Conservation (phyloP, 768 basidiomycete genomes). For the Panaeolus cyanescens region DNA sequence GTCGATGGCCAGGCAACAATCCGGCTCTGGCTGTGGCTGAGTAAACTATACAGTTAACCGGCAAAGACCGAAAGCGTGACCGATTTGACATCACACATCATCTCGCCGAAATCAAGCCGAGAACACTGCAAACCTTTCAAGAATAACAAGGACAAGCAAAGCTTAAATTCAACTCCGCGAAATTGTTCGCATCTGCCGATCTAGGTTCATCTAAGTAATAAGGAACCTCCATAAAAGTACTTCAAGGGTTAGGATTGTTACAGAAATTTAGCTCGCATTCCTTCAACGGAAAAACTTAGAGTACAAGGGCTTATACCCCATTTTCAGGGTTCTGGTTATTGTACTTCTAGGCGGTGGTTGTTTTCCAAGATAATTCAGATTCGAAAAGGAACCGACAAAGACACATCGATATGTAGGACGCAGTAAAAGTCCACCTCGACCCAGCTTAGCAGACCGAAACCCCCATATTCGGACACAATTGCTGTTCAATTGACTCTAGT, state of each 20-base stretch:
- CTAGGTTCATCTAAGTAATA: conserved; percentile 3
- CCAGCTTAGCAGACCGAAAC: neutral
- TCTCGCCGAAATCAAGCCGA: neutral
- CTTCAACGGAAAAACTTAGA: neutral
- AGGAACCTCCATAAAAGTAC: neutral
- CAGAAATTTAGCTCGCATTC: neutral
- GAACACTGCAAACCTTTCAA: conserved; percentile 2
- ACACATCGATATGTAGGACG: neutral
- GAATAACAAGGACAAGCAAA: neutral
- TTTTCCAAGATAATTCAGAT: neutral
- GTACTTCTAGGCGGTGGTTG: neutral
- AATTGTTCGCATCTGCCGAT: neutral
- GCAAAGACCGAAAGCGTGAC: conserved; percentile 23
- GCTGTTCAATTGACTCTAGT: neutral
- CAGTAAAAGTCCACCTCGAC: neutral
- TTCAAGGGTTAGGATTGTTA: neutral
- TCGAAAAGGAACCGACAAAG: neutral
- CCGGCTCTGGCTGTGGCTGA: conserved; percentile 34
- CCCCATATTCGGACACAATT: neutral
- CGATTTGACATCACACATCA: neutral
- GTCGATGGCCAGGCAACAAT: conserved; percentile 43
- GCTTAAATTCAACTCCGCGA: neutral
- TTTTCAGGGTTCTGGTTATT: neutral
- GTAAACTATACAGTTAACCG: conserved; percentile 39
- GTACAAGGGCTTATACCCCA: neutral